Evolutionary conservation across 306 rosid species (phyloP), one percentile per base, ranked within the genome.

Genomic region (Dalbergia cochinchinensis): DNA sequence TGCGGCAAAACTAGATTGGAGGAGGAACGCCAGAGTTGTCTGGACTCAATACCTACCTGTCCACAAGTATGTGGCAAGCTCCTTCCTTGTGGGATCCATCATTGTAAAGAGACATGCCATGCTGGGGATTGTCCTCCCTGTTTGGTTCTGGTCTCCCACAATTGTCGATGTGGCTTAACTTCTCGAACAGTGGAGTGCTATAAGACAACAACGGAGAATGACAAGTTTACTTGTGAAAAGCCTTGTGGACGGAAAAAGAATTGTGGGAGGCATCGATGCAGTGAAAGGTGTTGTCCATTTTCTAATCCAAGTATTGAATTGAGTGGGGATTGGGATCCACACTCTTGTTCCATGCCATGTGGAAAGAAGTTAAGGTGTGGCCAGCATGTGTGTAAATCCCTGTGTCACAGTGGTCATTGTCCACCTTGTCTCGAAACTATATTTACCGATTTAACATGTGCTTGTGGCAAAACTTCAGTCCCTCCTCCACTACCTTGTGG

Each of bases 401-500:
- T 89, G 19, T 94, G 98, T 80, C 98, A 94, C 83, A 90, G 92
- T 68, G 98, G 98, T 60, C 97, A 94, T 72, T 94, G 98, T 82
- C 94, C 97, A 71, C 96, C 97, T 64, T 92, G 98, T 83, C 96
- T 90, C 34, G 92, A 90, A 82, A 94, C 98, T 74, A 92, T 92
- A 62, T 94, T 94, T 74, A 82, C 93, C 39, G 97, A 94, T 84
- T 79, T 92, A 86, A 80, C 88, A 22, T 94, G 98, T 82, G 97
- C 96, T 6, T 92, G 98, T 74, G 94, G 94, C 16, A 80, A 72
- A 76, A 94, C 97, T 61, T 92, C 98, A 79, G 81, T 90, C 69
- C 96, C 97, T 79, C 98, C 98, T 83, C 98, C 97, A 3, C 71
- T 84, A 83, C 96, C 96, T 47, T 94, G 98, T 22, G 98, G 98